A percentile compares a stretch with the other conserved stretches of the same genome.
Evolutionary conservation across 1,139 yeast species (phyloP).

Genomic region (Scheffersomyces titani): DNA sequence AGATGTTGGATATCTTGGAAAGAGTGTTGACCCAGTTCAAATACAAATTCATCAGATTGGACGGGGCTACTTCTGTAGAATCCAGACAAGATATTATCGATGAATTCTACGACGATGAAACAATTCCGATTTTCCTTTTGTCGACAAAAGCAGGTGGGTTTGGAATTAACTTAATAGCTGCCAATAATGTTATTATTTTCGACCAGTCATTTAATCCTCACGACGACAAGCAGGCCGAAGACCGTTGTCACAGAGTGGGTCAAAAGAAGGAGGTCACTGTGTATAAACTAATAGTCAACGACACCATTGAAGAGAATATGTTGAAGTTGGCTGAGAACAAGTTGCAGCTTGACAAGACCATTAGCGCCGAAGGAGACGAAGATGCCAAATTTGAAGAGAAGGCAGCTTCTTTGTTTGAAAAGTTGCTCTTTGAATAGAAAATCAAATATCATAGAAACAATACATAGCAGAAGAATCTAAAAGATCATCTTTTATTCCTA

Average conservation of each 20-base stretch:
- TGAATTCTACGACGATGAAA: constrained; percentile 77
- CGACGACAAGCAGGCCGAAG: constrained; percentile 98
- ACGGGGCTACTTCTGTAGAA: constrained; percentile 93
- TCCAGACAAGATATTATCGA: constrained; percentile 91
- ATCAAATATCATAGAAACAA: background rate
- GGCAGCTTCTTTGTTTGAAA: constrained; percentile 54
- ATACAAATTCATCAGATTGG: constrained; percentile 79
- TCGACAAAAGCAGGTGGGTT: constrained; percentile 98
- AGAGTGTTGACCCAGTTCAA: constrained; percentile 64
- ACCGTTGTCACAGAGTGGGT: constrained; percentile 97
- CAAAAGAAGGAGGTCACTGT: constrained; percentile 88
- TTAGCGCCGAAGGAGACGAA: constrained; percentile 49
- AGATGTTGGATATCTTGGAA: constrained; percentile 85
- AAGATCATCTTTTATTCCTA: background rate
- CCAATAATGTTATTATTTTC: constrained; percentile 86
- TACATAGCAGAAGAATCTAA: background rate
- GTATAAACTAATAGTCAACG: constrained; percentile 68
- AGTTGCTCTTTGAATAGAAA: constrained; percentile 34
- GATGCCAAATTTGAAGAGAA: constrained; percentile 53
- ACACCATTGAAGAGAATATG: constrained; percentile 89
- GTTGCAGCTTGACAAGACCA: constrained; percentile 77
- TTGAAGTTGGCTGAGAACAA: constrained; percentile 85
- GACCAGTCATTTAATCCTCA: constrained; percentile 98
- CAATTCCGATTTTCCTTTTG: constrained; percentile 81
- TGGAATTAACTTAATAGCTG: constrained; percentile 95